Conservation (phyloP, 345 rosid genomes). For the Populus davidiana region DNA sequence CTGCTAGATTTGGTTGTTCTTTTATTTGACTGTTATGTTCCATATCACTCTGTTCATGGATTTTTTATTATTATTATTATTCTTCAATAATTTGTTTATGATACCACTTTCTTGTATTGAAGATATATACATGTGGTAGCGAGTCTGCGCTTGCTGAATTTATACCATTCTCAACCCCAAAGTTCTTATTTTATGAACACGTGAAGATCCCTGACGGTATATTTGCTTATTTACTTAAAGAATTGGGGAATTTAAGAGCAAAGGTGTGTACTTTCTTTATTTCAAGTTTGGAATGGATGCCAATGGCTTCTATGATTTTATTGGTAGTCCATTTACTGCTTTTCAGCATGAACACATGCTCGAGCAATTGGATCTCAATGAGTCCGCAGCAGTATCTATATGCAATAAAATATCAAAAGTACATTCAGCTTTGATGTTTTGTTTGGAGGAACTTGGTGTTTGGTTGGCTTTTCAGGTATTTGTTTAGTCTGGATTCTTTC, state of each 20-base stretch:
- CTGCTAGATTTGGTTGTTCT: neutral
- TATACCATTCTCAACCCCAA: constrained; percentile 60
- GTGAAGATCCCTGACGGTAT: constrained; percentile 27
- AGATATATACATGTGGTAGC: constrained; percentile 68
- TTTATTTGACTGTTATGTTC: neutral
- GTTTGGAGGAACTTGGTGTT: constrained; percentile 70
- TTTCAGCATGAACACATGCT: constrained; percentile 51
- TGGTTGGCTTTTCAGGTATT: constrained; percentile 78
- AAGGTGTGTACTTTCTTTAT: constrained; percentile 40
- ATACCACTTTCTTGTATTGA: constrained; percentile 16
- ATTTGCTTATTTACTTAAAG: constrained; percentile 19
- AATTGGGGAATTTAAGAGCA: constrained; percentile 32
- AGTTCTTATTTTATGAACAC: constrained; percentile 46
- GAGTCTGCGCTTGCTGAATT: constrained; percentile 59
- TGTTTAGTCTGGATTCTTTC: neutral
- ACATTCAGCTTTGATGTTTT: constrained; percentile 40
- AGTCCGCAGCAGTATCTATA: constrained; percentile 30
- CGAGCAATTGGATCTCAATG: constrained; percentile 38
- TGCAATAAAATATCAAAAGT: constrained; percentile 43
- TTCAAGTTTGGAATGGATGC: neutral
- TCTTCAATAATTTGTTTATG: neutral
- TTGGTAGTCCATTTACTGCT: constrained; percentile 12
- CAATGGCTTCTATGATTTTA: neutral
- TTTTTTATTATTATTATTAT: neutral
- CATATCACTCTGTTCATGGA: neutral